phyloP scores from a whole-genome alignment of 306 rosid species.

The Prosopis cineraria region DNA sequence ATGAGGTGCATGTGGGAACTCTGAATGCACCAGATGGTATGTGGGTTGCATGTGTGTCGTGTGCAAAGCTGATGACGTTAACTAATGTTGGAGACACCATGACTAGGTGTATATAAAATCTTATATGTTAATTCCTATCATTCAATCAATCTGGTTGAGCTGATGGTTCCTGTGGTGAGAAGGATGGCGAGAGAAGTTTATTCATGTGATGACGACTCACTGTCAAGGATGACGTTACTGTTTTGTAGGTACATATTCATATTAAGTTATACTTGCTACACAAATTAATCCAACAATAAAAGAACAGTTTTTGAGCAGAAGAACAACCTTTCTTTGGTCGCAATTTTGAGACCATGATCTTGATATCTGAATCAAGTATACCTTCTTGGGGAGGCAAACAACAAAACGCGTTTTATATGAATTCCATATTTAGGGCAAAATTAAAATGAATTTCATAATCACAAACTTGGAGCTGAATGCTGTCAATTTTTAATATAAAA shows the following conservation, averaged over 20 bases:
- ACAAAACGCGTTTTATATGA: neutral
- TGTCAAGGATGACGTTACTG: conserved; percentile 50
- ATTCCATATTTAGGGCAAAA: neutral
- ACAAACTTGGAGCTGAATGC: too few relatives aligned
- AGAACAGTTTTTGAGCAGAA: neutral
- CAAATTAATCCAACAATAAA: too few relatives aligned
- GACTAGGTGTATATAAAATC: conserved; percentile 3
- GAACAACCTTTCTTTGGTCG: too few relatives aligned
- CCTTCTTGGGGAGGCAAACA: neutral
- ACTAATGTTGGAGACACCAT: conserved; percentile 35
- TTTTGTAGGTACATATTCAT: neutral
- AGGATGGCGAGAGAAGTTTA: conserved; percentile 8
- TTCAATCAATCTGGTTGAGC: neutral
- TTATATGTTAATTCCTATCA: neutral
- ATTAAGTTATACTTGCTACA: neutral
- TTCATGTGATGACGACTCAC: conserved; percentile 4
- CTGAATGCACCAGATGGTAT: conserved; percentile 8
- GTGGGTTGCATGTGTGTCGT: conserved; percentile 45
- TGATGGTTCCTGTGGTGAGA: conserved; percentile 4
- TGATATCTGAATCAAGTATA: neutral
- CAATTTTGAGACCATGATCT: neutral
- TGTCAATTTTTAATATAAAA: too few relatives aligned
- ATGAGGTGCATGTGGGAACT: neutral
- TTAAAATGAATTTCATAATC: neutral
- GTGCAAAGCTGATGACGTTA: conserved; percentile 39